A percentile compares a stretch with the other conserved stretches of the same genome.
Conservation (phyloP, 495 filamentous ascomycete genomes). For the Neurospora sp. region DNA sequence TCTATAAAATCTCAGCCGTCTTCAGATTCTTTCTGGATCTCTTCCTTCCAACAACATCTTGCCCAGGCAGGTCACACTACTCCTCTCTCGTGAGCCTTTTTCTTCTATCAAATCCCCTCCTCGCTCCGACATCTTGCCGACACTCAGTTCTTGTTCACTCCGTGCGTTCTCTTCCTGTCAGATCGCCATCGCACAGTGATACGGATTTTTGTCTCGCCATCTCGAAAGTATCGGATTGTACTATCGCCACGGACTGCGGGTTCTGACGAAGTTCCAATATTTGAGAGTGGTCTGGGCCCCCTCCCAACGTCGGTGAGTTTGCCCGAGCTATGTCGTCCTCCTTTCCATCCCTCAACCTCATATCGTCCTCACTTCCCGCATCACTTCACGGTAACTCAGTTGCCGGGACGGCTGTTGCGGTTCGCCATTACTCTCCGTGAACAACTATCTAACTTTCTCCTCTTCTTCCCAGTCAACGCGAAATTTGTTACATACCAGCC, state of each 20-base stretch:
- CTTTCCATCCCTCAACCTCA: background rate
- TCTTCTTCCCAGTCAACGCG: background rate
- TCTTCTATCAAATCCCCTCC: background rate
- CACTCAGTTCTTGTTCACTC: background rate
- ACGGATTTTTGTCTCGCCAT: background rate
- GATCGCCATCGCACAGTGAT: background rate
- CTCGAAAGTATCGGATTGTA: background rate
- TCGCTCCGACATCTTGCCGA: background rate
- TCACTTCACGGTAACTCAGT: background rate
- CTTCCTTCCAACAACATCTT: background rate
- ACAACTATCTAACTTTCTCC: background rate
- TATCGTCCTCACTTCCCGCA: background rate
- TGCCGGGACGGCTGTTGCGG: background rate
- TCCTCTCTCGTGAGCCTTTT: background rate
- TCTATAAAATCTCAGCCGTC: background rate
- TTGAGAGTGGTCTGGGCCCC: background rate
- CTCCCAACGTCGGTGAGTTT: background rate
- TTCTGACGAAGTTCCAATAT: background rate
- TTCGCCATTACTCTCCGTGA: background rate
- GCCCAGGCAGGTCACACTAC: background rate
- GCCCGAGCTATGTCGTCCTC: background rate
- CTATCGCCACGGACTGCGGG: background rate
- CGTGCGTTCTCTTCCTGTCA: background rate
- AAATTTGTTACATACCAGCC: background rate
- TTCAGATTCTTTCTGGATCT: background rate